Evolutionary conservation across 495 filamentous ascomycete genomes (phyloP).

Genomic region (Darksidea phi): DNA sequence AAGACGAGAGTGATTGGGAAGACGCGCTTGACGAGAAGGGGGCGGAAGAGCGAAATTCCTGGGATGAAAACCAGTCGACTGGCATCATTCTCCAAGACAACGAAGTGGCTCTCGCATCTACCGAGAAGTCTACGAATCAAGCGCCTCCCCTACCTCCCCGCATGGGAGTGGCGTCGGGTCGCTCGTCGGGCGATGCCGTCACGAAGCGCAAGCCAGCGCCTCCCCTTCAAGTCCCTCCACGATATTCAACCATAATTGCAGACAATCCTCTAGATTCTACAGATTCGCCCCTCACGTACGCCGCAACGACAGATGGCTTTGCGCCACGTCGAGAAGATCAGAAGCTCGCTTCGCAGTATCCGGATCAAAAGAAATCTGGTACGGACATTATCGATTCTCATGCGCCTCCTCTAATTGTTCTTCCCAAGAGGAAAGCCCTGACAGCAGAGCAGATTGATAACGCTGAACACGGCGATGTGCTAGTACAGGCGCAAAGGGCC

Average conservation of each 20-base stretch:
- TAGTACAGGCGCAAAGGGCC: constrained; percentile 17
- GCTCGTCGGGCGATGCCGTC: constrained; percentile 15
- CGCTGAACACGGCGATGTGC: constrained; percentile 26
- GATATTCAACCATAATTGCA: constrained; percentile 39
- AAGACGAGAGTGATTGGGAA: constrained; percentile 42
- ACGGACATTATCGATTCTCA: constrained; percentile 32
- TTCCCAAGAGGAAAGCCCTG: constrained; percentile 46
- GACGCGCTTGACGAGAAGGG: constrained; percentile 41
- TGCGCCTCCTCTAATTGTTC: constrained; percentile 34
- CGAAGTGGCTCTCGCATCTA: constrained; percentile 9
- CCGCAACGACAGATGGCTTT: constrained; percentile 39
- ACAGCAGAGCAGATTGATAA: constrained; percentile 40
- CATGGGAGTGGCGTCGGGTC: constrained; percentile 11
- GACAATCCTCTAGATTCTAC: constrained; percentile 26
- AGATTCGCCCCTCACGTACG: constrained; percentile 41
- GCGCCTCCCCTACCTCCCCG: constrained; percentile 41
- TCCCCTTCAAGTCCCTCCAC: constrained; percentile 36
- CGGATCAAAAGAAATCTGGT: constrained; percentile 32
- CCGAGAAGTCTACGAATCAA: neutral
- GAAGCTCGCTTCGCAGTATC: constrained; percentile 4
- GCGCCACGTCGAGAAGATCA: constrained; percentile 21
- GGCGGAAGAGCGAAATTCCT: constrained; percentile 2
- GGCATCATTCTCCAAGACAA: constrained; percentile 43
- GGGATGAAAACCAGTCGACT: constrained; percentile 32
- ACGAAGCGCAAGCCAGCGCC: constrained; percentile 42